Base-by-base conservation (phyloP, 2,329 filamentous ascomycete species). In the Colletotrichum gigasporum region DNA sequence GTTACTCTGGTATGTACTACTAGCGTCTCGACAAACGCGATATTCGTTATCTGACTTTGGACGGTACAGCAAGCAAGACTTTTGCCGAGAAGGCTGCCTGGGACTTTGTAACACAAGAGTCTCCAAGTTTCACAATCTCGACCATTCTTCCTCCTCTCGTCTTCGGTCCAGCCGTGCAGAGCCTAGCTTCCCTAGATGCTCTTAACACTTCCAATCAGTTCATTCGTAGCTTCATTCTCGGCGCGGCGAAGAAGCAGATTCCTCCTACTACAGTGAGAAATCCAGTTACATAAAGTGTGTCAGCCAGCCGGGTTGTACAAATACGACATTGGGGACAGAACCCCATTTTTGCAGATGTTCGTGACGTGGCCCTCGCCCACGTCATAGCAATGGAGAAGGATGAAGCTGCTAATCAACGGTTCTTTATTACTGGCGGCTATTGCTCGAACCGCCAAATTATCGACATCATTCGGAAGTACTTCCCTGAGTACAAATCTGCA, bases 131-230 rank as follows among this genome's bases (percentile, higher is more conserved):
- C 63, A 80, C 83, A 70, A 72, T 86, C 12, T 82, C 78, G 6
- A 86, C 85, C 6, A 74, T 88, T 68, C 82, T 82, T 70, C 85
- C 85, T 32, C 84, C 85, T 10, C 73, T 86, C 54, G 85, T 87
- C 3, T 81, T 83, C 63, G 85, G 85, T 0, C 85, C 85, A 14
- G 76, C 85, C 3, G 80, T 78, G 32, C 83, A 83, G 71, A 75
- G 83, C 73, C 75, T 86, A 6, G 73, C 72, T 51, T 79, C 76
- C 28, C 74, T 84, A 2, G 75, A 79, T 32, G 73, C 71, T 47
- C 79, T 86, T 74, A 86, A 86, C 76, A 85, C 83, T 14, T 84
- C 81, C 69, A 84, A 84, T 3, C 20, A 22, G 11, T 12, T 24
- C 12, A 24, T 45, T 14, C n/a, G n/a, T n/a, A n/a, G n/a, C n/a